phyloP scores from a whole-genome alignment of 108 stramenopile species.

The Nitzschia sp. region DNA sequence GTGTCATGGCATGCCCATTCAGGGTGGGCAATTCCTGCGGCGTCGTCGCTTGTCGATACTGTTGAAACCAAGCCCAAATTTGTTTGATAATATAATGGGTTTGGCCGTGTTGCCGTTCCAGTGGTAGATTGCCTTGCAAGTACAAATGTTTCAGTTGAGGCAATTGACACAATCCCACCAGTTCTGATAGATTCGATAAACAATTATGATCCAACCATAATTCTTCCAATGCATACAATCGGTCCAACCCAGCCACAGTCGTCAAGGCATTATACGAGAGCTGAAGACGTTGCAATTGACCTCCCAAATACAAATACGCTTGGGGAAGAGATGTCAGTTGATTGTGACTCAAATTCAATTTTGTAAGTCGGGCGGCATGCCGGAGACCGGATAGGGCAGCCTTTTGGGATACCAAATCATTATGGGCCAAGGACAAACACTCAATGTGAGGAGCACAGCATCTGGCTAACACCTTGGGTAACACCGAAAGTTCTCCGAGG shows the following conservation, averaged over 20 bases:
- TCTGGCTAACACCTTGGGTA: slow-evolving; percentile 40
- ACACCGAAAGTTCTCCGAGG: slow-evolving; percentile 57
- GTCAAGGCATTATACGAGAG: slow-evolving; percentile 63
- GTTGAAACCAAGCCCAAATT: slow-evolving; percentile 33
- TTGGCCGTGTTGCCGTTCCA: not conserved
- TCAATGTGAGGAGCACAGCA: slow-evolving; percentile 43
- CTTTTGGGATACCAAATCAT: slow-evolving; percentile 56
- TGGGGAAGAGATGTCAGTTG: slow-evolving; percentile 37
- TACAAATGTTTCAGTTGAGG: slow-evolving; percentile 64
- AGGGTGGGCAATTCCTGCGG: slow-evolving; percentile 14
- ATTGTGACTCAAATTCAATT: slow-evolving; percentile 74
- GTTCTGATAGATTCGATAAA: slow-evolving; percentile 49
- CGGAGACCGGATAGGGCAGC: slow-evolving; percentile 55
- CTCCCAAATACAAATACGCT: slow-evolving; percentile 58
- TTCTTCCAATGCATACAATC: slow-evolving; percentile 60
- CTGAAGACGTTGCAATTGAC: slow-evolving; percentile 56
- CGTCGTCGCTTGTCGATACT: slow-evolving; percentile 9
- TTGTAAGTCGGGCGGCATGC: slow-evolving; percentile 40
- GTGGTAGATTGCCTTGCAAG: slow-evolving; percentile 63
- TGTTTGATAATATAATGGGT: not conserved
- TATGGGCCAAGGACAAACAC: slow-evolving; percentile 66
- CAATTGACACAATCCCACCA: slow-evolving; percentile 60
- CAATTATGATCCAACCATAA: slow-evolving; percentile 67
- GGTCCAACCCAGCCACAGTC: slow-evolving; percentile 58
- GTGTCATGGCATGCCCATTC: not conserved